These are phyloP conservation scores for Nephromyces sp. DNA, from an alignment of 169 alveolate genomes.

Conservation along the genomic window DNA sequence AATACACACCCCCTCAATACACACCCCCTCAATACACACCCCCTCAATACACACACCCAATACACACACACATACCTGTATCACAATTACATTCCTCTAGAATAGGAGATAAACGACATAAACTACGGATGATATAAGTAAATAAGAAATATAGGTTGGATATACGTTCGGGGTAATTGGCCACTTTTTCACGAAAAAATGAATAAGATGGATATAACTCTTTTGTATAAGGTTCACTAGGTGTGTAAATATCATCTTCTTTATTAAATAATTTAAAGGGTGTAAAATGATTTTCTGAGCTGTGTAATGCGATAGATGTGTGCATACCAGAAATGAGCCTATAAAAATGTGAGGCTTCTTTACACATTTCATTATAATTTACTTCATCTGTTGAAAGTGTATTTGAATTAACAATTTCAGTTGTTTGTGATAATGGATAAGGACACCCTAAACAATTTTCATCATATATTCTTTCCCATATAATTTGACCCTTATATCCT, in stretches of 20 bases:
- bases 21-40: neutral
- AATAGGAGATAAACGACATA: slow-evolving; percentile 57
- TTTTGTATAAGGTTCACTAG: too few relatives aligned
- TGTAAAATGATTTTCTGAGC: slow-evolving; percentile 60
- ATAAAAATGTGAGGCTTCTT: slow-evolving; percentile 52
- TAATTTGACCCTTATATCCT: slow-evolving; percentile 19
- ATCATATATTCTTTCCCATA: slow-evolving; percentile 14
- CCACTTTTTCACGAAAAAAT: slow-evolving; percentile 55
- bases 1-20: too few relatives aligned
- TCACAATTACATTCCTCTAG: slow-evolving; percentile 60
- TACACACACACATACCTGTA: slow-evolving; percentile 35
- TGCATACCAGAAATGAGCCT: slow-evolving; percentile 72
- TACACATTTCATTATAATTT: slow-evolving; percentile 43
- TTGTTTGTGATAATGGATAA: neutral
- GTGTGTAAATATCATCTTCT: too few relatives aligned
- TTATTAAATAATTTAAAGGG: neutral
- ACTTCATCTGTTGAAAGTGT: neutral
- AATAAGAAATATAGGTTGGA: slow-evolving; percentile 71
- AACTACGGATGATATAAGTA: slow-evolving; percentile 62
- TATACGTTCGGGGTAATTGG: slow-evolving; percentile 65
- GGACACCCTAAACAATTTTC: neutral
- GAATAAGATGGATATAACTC: neutral
- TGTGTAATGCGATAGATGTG: slow-evolving; percentile 60
- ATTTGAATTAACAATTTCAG: neutral
- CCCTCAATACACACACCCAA: neutral